phyloP scores from a whole-genome alignment of 768 basidiomycete genomes.

The Lactarius pseudohatsudake region DNA sequence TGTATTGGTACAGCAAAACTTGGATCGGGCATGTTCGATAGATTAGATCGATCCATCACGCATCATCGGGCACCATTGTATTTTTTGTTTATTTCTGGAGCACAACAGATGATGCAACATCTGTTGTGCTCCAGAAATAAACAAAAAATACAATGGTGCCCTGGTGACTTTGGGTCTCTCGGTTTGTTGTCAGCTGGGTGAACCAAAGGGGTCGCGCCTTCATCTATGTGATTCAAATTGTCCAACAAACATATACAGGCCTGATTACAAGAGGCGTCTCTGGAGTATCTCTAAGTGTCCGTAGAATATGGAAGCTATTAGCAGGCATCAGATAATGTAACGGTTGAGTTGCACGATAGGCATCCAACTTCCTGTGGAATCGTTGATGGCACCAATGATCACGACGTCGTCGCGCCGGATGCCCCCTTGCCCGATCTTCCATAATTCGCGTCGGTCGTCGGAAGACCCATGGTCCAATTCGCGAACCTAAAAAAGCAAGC shows the following conservation, averaged over 20 bases:
- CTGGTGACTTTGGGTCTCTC: too few species aligned
- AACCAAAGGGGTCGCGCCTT: too few species aligned
- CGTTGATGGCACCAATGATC: constrained; percentile 6
- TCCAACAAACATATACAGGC: background rate
- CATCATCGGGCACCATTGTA: too few species aligned
- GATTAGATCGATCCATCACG: too few species aligned
- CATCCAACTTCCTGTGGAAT: constrained; percentile 7
- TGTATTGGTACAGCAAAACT: too few species aligned
- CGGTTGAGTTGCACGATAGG: constrained; percentile 4
- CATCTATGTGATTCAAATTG: background rate
- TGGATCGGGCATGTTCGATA: too few species aligned
- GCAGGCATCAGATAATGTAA: background rate
- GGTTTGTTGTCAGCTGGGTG: too few species aligned
- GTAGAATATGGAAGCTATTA: background rate
- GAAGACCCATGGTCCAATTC: background rate
- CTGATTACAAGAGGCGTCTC: background rate
- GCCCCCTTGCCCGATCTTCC: background rate
- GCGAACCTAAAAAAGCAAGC: background rate
- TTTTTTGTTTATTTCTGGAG: too few species aligned
- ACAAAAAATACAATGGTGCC: too few species aligned
- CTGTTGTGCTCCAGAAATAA: too few species aligned
- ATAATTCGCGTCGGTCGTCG: background rate
- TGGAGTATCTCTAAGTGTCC: background rate
- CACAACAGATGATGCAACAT: too few species aligned
- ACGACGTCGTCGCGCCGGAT: background rate